These are phyloP conservation scores for Citrus sp. DNA, from an alignment of 345 rosid genomes.

Conservation along the genomic window DNA sequence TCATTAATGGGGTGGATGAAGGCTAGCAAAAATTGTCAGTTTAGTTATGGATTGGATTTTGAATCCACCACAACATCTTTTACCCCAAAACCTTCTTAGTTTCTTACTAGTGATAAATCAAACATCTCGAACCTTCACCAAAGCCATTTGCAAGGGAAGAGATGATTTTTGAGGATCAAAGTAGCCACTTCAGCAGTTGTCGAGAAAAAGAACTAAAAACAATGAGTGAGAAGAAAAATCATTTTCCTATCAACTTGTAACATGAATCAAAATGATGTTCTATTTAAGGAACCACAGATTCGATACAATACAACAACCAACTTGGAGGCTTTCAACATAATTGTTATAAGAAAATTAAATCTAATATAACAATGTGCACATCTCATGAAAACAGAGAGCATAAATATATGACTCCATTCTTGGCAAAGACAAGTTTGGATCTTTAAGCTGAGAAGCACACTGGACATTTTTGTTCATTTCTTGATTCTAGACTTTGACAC, in stretches of 20 bases:
- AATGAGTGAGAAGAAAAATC: too few species aligned
- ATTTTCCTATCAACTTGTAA: background rate
- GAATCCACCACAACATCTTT: too few species aligned
- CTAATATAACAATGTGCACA: slow-evolving; percentile 14
- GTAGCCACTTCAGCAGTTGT: background rate
- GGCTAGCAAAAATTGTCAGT: too few species aligned
- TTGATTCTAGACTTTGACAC: background rate
- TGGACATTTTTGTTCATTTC: background rate
- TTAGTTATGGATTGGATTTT: too few species aligned
- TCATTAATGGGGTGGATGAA: too few species aligned
- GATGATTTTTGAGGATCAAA: background rate
- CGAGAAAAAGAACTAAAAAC: too few species aligned
- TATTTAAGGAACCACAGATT: background rate
- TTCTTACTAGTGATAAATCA: background rate
- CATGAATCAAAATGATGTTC: background rate
- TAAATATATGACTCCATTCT: slow-evolving; percentile 4
- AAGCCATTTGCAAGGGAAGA: background rate
- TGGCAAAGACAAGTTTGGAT: background rate
- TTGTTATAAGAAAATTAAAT: background rate
- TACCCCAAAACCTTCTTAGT: too few species aligned
- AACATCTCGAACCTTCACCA: background rate
- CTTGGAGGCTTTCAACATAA: background rate
- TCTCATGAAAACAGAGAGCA: slow-evolving; percentile 8
- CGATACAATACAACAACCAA: background rate
- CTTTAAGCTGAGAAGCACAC: background rate